Evolutionary conservation across 129 eudicot genomes (phyloP).

Genomic region (Artemisia tridentata): DNA sequence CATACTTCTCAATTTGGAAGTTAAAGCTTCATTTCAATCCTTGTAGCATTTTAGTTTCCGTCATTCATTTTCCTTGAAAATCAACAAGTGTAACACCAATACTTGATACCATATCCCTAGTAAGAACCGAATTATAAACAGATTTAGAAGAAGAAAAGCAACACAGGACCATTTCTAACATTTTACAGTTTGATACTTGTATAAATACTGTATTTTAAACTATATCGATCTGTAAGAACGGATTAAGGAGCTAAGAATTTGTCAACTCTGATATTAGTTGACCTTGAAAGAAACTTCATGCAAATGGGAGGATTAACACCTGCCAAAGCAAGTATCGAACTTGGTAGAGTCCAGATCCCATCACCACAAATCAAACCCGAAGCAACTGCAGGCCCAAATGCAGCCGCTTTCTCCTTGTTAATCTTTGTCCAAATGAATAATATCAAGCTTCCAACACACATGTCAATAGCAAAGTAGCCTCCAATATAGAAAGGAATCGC

Average conservation of each 20-base stretch:
- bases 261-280: conserved; percentile 49
- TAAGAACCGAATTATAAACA: too few relatives aligned
- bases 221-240: conserved; percentile 2
- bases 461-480: conserved; percentile 74
- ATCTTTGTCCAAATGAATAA: conserved; percentile 63
- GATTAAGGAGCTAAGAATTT: conserved; percentile 37
- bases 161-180: not conserved
- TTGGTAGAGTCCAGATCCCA: conserved; percentile 90
- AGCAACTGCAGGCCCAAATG: conserved; percentile 90
- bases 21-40: too few relatives aligned
- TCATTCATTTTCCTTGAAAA: too few relatives aligned
- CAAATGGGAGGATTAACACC: conserved; percentile 91
- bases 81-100: not conserved
- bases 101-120: too few relatives aligned
- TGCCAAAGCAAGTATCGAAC: conserved; percentile 79
- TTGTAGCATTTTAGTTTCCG: too few relatives aligned
- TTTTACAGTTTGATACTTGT: conserved; percentile 13
- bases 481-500: conserved; percentile 92
- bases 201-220: not conserved
- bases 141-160: too few relatives aligned
- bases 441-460: conserved; percentile 95
- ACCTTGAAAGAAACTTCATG: conserved; percentile 80
- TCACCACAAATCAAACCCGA: conserved; percentile 98
- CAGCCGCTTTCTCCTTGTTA: conserved; percentile 74
- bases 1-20: too few relatives aligned